These are phyloP conservation scores for Pyrus hybrid DNA, from an alignment of 331 rosid genomes.

Conservation along the genomic window DNA sequence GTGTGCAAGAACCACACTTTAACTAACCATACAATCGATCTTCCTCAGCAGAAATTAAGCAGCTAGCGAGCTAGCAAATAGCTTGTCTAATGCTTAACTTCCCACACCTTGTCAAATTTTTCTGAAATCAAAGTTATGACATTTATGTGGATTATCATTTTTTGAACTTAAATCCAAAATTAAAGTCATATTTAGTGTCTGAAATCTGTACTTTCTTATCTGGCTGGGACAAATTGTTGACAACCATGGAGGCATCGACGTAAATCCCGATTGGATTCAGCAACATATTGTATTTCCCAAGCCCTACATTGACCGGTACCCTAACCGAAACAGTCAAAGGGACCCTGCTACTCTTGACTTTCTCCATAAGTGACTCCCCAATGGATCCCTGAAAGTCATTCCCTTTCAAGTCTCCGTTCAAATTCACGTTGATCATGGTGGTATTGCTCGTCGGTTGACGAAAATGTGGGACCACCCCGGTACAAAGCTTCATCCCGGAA, in stretches of 20 bases:
- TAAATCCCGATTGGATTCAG: slow-evolving; percentile 3
- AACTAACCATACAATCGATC: background rate
- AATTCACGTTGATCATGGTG: slow-evolving; percentile 18
- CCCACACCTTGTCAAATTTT: background rate
- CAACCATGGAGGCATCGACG: slow-evolving; percentile 42
- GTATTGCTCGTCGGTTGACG: slow-evolving; percentile 37
- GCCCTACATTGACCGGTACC: slow-evolving; percentile 34
- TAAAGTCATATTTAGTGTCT: slow-evolving; percentile 7
- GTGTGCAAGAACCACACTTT: background rate
- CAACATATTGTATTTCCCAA: slow-evolving; percentile 1
- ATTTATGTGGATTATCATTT: background rate
- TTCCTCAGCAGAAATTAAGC: background rate
- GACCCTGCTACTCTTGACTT: slow-evolving; percentile 23
- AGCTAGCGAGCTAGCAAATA: background rate
- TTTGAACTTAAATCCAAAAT: background rate
- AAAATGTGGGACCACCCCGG: slow-evolving; percentile 39
- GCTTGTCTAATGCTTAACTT: background rate
- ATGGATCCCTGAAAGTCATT: slow-evolving; percentile 16
- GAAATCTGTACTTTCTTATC: slow-evolving; percentile 30
- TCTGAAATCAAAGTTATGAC: background rate
- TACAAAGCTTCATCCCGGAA: slow-evolving; percentile 15
- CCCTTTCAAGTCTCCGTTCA: slow-evolving; percentile 32
- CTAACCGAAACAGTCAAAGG: slow-evolving; percentile 34
- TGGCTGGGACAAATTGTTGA: slow-evolving; percentile 31
- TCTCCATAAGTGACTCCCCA: slow-evolving; percentile 12